A percentile compares a stretch with the other conserved stretches of the same genome.
Evolutionary conservation across 2,329 filamentous ascomycete species (phyloP).

Genomic region (Cephalotrichum gorgonifer): DNA sequence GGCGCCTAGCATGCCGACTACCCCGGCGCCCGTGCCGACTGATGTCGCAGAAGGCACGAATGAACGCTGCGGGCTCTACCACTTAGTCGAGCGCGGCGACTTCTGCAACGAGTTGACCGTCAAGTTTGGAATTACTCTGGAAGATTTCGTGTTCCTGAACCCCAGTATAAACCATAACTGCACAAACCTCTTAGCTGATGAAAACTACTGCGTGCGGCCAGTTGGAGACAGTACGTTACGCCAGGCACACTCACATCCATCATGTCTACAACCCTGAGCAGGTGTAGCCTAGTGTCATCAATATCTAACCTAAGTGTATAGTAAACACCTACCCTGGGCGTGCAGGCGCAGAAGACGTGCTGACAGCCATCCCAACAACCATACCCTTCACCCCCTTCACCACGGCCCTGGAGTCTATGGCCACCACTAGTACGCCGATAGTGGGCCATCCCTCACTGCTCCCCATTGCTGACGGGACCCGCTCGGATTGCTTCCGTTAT

Average conservation of each 20-base stretch:
- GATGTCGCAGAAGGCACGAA: not conserved
- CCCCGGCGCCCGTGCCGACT: not conserved
- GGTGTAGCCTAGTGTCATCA: not conserved
- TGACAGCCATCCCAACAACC: not conserved
- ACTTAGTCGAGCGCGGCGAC: conserved; percentile 14
- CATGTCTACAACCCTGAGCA: not conserved
- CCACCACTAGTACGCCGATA: not conserved
- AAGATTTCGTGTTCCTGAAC: conserved; percentile 23
- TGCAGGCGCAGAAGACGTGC: too few species aligned
- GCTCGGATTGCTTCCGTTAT: not conserved
- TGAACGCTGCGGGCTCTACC: not conserved
- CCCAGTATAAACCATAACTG: conserved; percentile 19
- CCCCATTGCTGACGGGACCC: not conserved
- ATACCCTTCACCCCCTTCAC: not conserved
- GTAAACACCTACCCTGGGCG: not conserved
- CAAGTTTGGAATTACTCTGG: conserved; percentile 17
- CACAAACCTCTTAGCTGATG: conserved; percentile 19
- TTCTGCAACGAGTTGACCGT: conserved; percentile 21
- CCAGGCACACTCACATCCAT: not conserved
- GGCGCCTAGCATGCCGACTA: not conserved
- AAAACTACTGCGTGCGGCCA: conserved; percentile 21
- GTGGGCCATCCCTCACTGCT: not conserved
- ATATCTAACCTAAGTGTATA: not conserved
- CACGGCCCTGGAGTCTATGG: not conserved
- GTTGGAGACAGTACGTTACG: conserved; percentile 16